Conservation (phyloP, 192 early-diverging fungal genomes). For the Backusella psychrophila region DNA sequence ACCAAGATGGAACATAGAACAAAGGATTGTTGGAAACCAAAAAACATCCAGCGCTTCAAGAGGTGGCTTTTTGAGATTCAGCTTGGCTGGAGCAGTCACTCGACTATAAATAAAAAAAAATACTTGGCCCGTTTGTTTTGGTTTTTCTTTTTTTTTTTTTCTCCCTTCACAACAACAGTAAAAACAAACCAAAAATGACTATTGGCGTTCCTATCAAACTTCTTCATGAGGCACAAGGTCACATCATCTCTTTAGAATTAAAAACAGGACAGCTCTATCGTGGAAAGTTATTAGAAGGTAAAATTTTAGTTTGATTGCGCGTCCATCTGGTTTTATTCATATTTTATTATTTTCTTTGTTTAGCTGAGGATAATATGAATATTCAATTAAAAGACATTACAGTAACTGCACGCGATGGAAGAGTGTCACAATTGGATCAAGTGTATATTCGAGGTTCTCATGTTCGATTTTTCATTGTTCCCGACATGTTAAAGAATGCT, state of each 20-base stretch:
- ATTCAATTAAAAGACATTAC: constrained; percentile 94
- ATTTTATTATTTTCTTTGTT: constrained; percentile 17
- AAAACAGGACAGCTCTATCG: constrained; percentile 95
- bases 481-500: constrained; percentile 99
- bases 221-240: constrained; percentile 96
- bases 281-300: constrained; percentile 88
- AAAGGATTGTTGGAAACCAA: background rate
- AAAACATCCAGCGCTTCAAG: background rate
- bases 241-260: constrained; percentile 93
- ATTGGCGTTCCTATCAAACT: constrained; percentile 95
- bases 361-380: constrained; percentile 99
- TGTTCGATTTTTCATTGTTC: constrained; percentile 94
- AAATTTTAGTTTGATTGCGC: constrained; percentile 1
- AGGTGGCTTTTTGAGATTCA: background rate
- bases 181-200: constrained; percentile 56
- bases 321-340: background rate
- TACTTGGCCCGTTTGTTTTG: background rate
- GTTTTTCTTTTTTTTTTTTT: background rate
- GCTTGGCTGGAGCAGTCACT: background rate
- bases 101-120: constrained; percentile 3
- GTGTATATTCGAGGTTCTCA: constrained; percentile 94
- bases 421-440: constrained; percentile 89
- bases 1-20: no score
- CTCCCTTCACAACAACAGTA: background rate
- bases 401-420: constrained; percentile 90